A percentile compares a stretch with the other conserved stretches of the same genome.
phyloP scores from a whole-genome alignment of 306 rosid genomes.

The Castanopsis chinensis region DNA sequence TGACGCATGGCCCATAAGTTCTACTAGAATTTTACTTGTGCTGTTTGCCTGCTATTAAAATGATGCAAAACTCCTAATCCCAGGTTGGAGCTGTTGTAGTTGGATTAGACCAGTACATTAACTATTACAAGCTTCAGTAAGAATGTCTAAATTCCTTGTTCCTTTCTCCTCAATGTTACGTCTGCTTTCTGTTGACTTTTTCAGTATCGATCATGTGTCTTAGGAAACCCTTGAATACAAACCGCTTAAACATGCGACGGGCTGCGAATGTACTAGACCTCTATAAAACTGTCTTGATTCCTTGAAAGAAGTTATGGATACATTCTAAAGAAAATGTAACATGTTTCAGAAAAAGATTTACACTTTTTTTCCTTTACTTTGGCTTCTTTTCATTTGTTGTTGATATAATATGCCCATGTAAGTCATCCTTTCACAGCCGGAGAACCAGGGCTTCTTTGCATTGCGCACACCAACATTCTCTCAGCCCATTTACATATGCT shows the following conservation, averaged over 20 bases:
- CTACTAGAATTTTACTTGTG: conserved; percentile 21
- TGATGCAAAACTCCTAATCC: conserved; percentile 22
- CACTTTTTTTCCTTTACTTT: not conserved
- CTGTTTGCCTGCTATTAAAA: conserved; percentile 19
- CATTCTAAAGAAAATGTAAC: not conserved
- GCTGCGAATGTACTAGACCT: not conserved
- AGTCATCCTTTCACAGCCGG: not conserved
- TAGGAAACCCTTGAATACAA: not conserved
- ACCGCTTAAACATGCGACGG: not conserved
- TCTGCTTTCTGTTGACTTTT: not conserved
- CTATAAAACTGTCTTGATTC: not conserved
- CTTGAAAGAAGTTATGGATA: not conserved
- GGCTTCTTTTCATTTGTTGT: not conserved
- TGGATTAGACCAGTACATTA: conserved; percentile 77
- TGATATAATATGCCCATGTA: not conserved
- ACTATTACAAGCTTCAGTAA: conserved; percentile 98
- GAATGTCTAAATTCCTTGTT: conserved; percentile 25
- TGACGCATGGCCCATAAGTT: conserved; percentile 32
- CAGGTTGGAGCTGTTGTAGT: conserved; percentile 99
- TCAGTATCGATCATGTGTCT: not conserved
- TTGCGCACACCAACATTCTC: not conserved
- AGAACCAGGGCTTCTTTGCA: not conserved
- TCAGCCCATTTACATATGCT: not conserved
- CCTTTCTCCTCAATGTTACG: not conserved
- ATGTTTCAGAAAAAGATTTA: not conserved